Evolutionary conservation across 331 rosid genomes (phyloP).

Genomic region (Phaseolus coccineus): DNA sequence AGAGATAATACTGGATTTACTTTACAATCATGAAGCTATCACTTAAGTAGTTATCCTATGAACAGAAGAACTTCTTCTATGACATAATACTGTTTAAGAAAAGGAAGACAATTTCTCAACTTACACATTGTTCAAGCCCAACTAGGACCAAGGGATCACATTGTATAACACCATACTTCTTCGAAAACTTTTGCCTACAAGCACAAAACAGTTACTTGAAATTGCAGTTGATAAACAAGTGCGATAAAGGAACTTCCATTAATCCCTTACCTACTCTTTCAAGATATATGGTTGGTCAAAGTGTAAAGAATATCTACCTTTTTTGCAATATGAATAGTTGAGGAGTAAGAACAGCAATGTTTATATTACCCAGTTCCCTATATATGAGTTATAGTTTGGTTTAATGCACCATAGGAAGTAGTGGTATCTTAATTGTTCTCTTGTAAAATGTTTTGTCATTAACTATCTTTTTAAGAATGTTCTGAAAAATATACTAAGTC

Average conservation of each 20-base stretch:
- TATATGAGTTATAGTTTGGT: background rate
- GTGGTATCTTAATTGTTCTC: background rate
- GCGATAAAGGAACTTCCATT: constrained; percentile 5
- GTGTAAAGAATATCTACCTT: background rate
- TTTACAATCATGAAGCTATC: constrained; percentile 10
- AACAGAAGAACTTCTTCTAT: constrained; percentile 35
- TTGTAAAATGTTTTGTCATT: background rate
- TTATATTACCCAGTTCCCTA: background rate
- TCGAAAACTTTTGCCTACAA: constrained; percentile 72
- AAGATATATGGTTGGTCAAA: constrained; percentile 1
- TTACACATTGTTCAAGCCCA: constrained; percentile 86
- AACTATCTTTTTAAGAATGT: background rate
- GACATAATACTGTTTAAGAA: constrained; percentile 9
- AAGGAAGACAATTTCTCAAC: constrained; percentile 37
- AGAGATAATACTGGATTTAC: constrained; percentile 29
- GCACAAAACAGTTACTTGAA: constrained; percentile 45
- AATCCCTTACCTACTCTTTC: constrained; percentile 24
- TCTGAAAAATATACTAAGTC: background rate
- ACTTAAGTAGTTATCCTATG: background rate
- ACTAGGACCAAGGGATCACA: constrained; percentile 76
- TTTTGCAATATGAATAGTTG: background rate
- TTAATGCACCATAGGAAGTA: background rate
- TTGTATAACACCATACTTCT: constrained; percentile 82
- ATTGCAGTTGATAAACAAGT: constrained; percentile 16
- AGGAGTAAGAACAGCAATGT: background rate